Conservation (phyloP, 1,139 yeast genomes). For the Geotrichum australiense region DNA sequence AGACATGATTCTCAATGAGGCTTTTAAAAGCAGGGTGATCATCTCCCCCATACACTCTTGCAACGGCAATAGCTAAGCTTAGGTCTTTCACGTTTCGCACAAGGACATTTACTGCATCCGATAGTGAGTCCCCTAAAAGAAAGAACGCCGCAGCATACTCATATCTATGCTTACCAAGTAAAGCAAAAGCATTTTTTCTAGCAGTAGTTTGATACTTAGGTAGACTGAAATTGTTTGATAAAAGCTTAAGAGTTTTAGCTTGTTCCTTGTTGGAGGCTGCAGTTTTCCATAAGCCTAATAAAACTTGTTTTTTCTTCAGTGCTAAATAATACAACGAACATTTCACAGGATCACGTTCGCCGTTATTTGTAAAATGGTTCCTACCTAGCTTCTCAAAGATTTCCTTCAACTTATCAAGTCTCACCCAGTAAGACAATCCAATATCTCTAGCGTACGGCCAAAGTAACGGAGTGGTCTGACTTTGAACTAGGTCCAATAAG, state of each 20-base stretch:
- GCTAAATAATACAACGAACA: constrained; percentile 76
- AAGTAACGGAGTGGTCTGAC: constrained; percentile 37
- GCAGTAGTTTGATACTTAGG: constrained; percentile 86
- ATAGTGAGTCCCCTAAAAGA: constrained; percentile 66
- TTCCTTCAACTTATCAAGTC: constrained; percentile 43
- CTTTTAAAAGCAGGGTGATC: constrained; percentile 45
- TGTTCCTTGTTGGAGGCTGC: constrained; percentile 74
- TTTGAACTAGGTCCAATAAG: constrained; percentile 49
- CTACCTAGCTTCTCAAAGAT: constrained; percentile 64
- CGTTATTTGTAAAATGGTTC: constrained; percentile 38
- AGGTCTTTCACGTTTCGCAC: constrained; percentile 60
- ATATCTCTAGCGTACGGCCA: constrained; percentile 59
- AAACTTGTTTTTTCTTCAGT: constrained; percentile 63
- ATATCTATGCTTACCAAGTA: constrained; percentile 80
- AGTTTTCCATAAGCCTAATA: constrained; percentile 77
- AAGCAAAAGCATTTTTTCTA: constrained; percentile 82
- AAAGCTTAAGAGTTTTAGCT: constrained; percentile 67
- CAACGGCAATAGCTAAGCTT: constrained; percentile 70
- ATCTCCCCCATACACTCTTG: constrained; percentile 63
- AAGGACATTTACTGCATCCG: constrained; percentile 71
- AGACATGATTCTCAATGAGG: constrained; percentile 46
- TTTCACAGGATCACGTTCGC: constrained; percentile 59
- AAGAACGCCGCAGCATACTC: constrained; percentile 88
- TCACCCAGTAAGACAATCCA: constrained; percentile 71
- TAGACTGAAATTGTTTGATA: constrained; percentile 66